Evolutionary conservation across 495 filamentous ascomycete species (phyloP).

Genomic region (Daldinia vernicosa): DNA sequence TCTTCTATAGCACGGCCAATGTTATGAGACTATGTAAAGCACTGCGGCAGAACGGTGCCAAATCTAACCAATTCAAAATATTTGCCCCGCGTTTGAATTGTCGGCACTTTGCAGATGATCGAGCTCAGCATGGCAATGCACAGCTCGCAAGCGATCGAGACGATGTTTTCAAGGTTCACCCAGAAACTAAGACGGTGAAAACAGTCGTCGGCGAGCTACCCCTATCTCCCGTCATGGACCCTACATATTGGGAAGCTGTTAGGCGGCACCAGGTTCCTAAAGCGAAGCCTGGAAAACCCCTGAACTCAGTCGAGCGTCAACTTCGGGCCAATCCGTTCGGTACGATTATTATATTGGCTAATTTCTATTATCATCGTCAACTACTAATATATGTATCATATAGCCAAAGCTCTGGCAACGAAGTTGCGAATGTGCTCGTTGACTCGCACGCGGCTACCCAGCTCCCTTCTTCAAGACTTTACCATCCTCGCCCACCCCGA

Average conservation of each 20-base stretch:
- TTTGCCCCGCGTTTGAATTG: conserved; percentile 1
- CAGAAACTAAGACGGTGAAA: conserved; percentile 47
- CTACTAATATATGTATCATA: conserved; percentile 43
- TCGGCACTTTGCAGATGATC: conserved; percentile 22
- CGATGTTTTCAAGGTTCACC: conserved; percentile 44
- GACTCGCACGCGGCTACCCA: conserved; percentile 67
- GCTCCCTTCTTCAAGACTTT: conserved; percentile 70
- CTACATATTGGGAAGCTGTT: conserved; percentile 51
- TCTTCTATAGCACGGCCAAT: conserved; percentile 15
- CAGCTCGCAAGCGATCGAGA: conserved; percentile 26
- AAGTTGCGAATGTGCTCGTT: conserved; percentile 68
- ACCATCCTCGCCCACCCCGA: conserved; percentile 65
- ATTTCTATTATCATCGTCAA: conserved; percentile 33
- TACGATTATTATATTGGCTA: conserved; percentile 44
- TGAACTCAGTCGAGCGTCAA: conserved; percentile 56
- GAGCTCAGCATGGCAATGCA: neutral
- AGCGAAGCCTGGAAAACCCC: conserved; percentile 47
- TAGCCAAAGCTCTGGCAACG: conserved; percentile 70
- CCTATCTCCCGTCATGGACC: conserved; percentile 63
- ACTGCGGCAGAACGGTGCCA: conserved; percentile 38
- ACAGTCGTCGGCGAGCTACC: conserved; percentile 54
- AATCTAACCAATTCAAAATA: conserved; percentile 17
- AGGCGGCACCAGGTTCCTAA: conserved; percentile 44
- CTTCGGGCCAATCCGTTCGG: conserved; percentile 69
- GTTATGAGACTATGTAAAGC: conserved; percentile 47